phyloP scores from a whole-genome alignment of 768 basidiomycete species.

The Phlebiopsis flavidoalba region DNA sequence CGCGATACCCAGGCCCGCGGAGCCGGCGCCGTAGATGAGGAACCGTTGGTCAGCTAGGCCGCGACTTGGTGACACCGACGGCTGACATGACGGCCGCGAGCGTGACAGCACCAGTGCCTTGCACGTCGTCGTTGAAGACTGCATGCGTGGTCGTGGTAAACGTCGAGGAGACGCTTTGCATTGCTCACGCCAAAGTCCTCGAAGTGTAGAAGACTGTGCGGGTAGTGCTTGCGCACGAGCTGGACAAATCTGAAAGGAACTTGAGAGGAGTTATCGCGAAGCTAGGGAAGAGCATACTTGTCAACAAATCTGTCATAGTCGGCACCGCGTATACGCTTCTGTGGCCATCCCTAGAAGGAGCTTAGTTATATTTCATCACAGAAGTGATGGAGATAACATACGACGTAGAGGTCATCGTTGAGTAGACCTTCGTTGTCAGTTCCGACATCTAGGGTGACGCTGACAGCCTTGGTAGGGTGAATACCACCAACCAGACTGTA shows the following conservation, averaged over 20 bases:
- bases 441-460: conserved; percentile 68
- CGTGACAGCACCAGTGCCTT: conserved; percentile 71
- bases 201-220: conserved; percentile 64
- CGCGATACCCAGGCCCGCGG: conserved; percentile 75
- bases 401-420: conserved; percentile 58
- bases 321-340: conserved; percentile 63
- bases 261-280: neutral
- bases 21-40: conserved; percentile 72
- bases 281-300: conserved; percentile 34
- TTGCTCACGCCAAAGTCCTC: conserved; percentile 80
- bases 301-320: conserved; percentile 74
- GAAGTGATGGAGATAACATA: conserved; percentile 26
- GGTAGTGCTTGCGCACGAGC: conserved; percentile 64
- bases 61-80: conserved; percentile 52
- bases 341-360: conserved; percentile 57
- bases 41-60: conserved; percentile 68
- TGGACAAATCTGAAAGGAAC: conserved; percentile 52
- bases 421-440: conserved; percentile 62
- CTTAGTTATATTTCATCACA: neutral
- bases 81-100: conserved; percentile 65
- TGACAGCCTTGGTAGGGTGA: conserved; percentile 48
- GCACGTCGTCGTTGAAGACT: conserved; percentile 83
- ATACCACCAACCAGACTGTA: conserved; percentile 58
- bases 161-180: conserved; percentile 56
- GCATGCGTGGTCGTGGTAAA: conserved; percentile 56